Evolutionary conservation across 305 asterid species (phyloP), one percentile per base, ranked within the genome.

Genomic region (Nicotiana rustica): DNA sequence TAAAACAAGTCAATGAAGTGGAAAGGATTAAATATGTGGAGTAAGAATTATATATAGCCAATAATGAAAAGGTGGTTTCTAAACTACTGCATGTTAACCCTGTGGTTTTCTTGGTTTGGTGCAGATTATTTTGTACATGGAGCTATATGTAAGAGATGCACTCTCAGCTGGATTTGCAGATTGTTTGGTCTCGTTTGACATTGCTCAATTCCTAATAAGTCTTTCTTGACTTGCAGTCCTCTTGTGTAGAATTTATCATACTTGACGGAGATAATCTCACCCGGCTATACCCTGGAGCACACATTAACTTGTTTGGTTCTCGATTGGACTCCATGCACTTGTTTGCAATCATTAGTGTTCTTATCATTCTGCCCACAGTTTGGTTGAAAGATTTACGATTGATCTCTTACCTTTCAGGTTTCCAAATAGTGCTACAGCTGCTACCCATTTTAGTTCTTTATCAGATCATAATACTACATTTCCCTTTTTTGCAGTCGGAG

Each of bases 181-280:
- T 55, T 80, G 49, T 2, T 31, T 29, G 36, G 9, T 29, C 62
- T 80, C 62, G 47, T 66, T 29, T 44, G 49, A 64, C 25, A 21
- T 73, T 49, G 79, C 25, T 73, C 21, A 5, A 73, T 68, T 57
- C 82, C 82, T 87, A 70, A 85, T 71, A 57, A 25, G 15, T 71
- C 47, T 61, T 55, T n/a, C 18, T 55, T 82, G 78, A 60, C 64
- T 84, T 52, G 87, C 94, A 95, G 99, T 79, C 94, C 67, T 90
- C 92, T 21, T 94, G 97, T 82, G 94, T 94, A 71, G 99, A 95
- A 62, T 92, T 91, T 86, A 88, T 95, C 81, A 95, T 87, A 81
- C 80, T 95, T 86, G 99, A 95, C 88, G 98, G 97, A 81, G 97
- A 92, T 65, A 95, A 95, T 86, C 97, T 95, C 49, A 89, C 96